Evolutionary conservation across 2,329 filamentous ascomycete species (phyloP).

Genomic region (Alternaria panax): DNA sequence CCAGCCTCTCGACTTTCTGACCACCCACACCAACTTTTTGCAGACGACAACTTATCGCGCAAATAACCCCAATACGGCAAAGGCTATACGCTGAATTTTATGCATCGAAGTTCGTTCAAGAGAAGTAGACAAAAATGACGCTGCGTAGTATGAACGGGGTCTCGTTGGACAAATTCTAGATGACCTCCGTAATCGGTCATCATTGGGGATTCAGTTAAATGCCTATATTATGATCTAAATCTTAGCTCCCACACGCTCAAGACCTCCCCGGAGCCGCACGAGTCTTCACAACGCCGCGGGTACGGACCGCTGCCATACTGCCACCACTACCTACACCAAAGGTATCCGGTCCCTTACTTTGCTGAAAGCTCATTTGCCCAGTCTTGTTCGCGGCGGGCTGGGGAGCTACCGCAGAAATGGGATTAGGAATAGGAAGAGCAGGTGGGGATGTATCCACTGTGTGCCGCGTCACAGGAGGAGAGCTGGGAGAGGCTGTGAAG

Average conservation of each 20-base stretch:
- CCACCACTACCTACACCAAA: background rate
- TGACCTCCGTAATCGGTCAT: background rate
- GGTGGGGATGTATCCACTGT: background rate
- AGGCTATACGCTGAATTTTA: background rate
- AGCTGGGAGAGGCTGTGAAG: background rate
- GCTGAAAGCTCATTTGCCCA: background rate
- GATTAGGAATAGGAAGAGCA: background rate
- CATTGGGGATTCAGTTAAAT: background rate
- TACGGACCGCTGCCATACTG: background rate
- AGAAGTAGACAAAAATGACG: no score
- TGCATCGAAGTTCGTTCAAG: background rate
- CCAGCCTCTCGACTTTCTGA: background rate
- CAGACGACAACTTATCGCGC: no score
- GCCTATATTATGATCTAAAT: background rate
- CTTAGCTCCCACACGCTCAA: background rate
- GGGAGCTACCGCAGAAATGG: background rate
- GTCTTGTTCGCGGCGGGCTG: background rate
- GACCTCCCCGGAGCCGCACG: background rate
- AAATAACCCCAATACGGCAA: background rate
- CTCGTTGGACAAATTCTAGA: background rate
- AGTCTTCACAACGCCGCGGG: background rate
- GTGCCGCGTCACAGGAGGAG: background rate
- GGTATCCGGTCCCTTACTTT: background rate
- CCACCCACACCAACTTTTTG: background rate
- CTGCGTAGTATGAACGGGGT: background rate